Percentiles rank a stretch among this genome's conserved stretches.
These are phyloP conservation scores for Lecanosticta acicola DNA, from an alignment of 2,329 filamentous ascomycete genomes.

Conservation along the genomic window DNA sequence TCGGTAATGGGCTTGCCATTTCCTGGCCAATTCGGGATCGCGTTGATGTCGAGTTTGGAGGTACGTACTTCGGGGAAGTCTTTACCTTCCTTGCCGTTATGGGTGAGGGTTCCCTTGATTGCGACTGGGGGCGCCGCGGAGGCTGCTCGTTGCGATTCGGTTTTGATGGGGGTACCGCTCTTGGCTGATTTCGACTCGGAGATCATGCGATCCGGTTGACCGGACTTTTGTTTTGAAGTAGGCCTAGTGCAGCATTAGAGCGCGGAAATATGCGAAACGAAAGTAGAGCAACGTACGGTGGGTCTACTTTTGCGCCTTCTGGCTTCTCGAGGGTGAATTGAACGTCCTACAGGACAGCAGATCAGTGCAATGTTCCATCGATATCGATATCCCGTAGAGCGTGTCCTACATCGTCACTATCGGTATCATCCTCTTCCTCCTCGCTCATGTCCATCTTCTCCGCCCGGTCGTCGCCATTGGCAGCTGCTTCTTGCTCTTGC, in stretches of 20 bases:
- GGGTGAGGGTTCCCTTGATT: conserved; percentile 33
- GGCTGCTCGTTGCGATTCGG: conserved; percentile 14
- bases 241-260: neutral
- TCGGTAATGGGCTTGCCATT: conserved; percentile 67
- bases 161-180: conserved; percentile 15
- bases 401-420: conserved; percentile 32
- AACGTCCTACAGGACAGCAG: conserved; percentile 40
- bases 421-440: conserved; percentile 37
- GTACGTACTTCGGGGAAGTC: conserved; percentile 63
- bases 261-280: neutral
- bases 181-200: conserved; percentile 13
- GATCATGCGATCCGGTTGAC: conserved; percentile 10
- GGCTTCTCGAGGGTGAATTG: conserved; percentile 50
- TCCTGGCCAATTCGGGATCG: conserved; percentile 64
- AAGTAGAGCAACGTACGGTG: conserved; percentile 14
- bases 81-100: conserved; percentile 51
- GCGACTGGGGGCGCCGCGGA: conserved; percentile 20
- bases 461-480: conserved; percentile 27
- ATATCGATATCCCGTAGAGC: neutral
- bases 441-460: conserved; percentile 44
- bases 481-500: conserved; percentile 25
- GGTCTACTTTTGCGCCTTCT: conserved; percentile 29
- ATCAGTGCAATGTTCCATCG: neutral
- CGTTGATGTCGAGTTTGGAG: conserved; percentile 80
- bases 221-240: conserved; percentile 12